Percentiles rank a stretch among this genome's conserved stretches.
Evolutionary conservation across 1,139 yeast species (phyloP).

Genomic region (Debaryomyces coudertii): DNA sequence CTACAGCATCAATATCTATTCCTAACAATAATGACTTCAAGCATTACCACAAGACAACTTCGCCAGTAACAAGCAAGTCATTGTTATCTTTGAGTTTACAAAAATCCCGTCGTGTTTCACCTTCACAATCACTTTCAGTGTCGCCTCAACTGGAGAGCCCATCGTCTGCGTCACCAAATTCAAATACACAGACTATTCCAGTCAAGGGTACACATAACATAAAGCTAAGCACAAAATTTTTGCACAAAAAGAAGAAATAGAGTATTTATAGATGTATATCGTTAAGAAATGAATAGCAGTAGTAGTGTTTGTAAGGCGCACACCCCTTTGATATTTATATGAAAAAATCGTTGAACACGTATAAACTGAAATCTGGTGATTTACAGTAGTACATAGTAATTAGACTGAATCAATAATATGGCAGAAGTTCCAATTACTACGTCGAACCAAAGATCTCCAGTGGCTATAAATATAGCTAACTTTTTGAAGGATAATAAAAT

Average conservation of each 20-base stretch:
- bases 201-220: not conserved
- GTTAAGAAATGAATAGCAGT: not conserved
- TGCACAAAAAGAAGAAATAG: conserved; percentile 3
- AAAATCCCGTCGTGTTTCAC: conserved; percentile 6
- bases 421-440: conserved; percentile 14
- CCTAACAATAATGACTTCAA: not conserved
- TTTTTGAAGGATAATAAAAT: conserved; percentile 64
- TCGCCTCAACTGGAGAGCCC: conserved; percentile 2
- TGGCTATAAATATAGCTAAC: conserved; percentile 61
- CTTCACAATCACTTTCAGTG: conserved; percentile 6
- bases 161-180: not conserved
- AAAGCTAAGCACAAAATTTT: conserved; percentile 2
- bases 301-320: conserved; percentile 5
- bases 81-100: conserved; percentile 4
- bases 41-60: not conserved
- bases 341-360: conserved; percentile 9
- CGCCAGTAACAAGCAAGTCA: conserved; percentile 1
- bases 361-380: not conserved
- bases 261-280: conserved; percentile 3
- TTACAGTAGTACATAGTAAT: not conserved
- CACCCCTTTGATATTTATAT: conserved; percentile 2
- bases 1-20: not conserved
- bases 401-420: not conserved
- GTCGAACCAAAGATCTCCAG: conserved; percentile 25
- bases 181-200: not conserved